Percentiles rank a stretch among this genome's conserved stretches.
phyloP scores from a whole-genome alignment of 106 monocot species.

The Allium cepa region DNA sequence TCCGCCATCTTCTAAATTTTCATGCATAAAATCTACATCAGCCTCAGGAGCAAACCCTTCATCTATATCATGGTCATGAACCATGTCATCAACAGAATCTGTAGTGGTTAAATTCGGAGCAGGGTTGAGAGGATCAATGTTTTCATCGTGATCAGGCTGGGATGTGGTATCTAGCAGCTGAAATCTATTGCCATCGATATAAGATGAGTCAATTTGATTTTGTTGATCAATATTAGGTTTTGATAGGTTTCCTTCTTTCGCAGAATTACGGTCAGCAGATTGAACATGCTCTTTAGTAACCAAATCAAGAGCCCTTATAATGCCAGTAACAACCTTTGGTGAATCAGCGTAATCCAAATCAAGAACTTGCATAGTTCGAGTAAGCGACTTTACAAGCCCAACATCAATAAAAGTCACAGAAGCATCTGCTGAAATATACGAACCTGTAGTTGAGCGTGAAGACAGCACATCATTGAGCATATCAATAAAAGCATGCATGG shows the following conservation, averaged over 20 bases:
- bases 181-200: constrained; percentile 41
- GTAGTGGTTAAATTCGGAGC: constrained; percentile 45
- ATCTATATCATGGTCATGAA: constrained; percentile 71
- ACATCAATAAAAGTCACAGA: constrained; percentile 94
- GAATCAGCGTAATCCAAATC: constrained; percentile 95
- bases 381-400: constrained; percentile 72
- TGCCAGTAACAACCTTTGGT: constrained; percentile 68
- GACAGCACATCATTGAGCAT: constrained; percentile 89
- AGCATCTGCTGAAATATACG: constrained; percentile 81
- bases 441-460: constrained; percentile 78
- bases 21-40: constrained; percentile 97
- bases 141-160: constrained; percentile 61
- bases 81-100: constrained; percentile 85
- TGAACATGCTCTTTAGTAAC: constrained; percentile 88
- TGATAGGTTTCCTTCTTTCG: constrained; percentile 35
- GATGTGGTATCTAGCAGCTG: constrained; percentile 53
- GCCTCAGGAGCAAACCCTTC: constrained; percentile 55
- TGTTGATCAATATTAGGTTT: constrained; percentile 51
- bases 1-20: constrained; percentile 59
- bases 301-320: constrained; percentile 80
- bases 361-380: constrained; percentile 51
- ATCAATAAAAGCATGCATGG: constrained; percentile 80
- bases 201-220: constrained; percentile 36
- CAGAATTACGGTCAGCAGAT: constrained; percentile 54
- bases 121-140: constrained; percentile 54